These are phyloP conservation scores for Serpula lacrymans DNA, from an alignment of 768 basidiomycete genomes.

Conservation along the genomic window DNA sequence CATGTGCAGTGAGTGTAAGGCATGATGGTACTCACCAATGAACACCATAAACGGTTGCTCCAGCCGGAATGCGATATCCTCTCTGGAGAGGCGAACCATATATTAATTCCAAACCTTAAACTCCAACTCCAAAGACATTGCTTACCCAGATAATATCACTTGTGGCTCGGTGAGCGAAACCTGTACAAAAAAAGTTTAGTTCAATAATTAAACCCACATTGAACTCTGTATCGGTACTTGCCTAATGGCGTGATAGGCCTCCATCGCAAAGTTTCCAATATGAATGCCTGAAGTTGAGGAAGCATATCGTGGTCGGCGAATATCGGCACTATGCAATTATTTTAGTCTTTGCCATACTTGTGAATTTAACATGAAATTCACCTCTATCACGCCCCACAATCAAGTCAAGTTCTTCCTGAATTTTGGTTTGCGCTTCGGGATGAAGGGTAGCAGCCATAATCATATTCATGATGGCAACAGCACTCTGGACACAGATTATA, in stretches of 20 bases:
- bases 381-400: conserved; percentile 39
- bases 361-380: too few relatives aligned
- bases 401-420: conserved; percentile 49
- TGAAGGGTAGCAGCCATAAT: conserved; percentile 51
- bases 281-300: conserved; percentile 37
- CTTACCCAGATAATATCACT: conserved; percentile 54
- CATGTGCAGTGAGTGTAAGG: too few relatives aligned
- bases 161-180: conserved; percentile 57
- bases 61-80: conserved; percentile 20
- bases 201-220: too few relatives aligned
- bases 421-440: conserved; percentile 43
- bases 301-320: conserved; percentile 36
- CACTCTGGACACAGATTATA: conserved; percentile 38
- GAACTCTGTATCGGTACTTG: neutral
- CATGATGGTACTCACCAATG: conserved; percentile 17
- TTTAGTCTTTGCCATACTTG: too few relatives aligned
- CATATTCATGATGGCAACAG: conserved; percentile 44
- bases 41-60: conserved; percentile 17
- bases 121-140: neutral
- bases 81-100: conserved; percentile 13
- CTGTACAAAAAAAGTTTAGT: conserved; percentile 29
- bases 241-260: conserved; percentile 35
- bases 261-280: conserved; percentile 41
- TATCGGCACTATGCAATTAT: conserved; percentile 33
- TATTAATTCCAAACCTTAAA: too few relatives aligned